Evolutionary conservation across 768 basidiomycete species (phyloP), one percentile per base, ranked within the genome.

Genomic region (Collybia sordida): DNA sequence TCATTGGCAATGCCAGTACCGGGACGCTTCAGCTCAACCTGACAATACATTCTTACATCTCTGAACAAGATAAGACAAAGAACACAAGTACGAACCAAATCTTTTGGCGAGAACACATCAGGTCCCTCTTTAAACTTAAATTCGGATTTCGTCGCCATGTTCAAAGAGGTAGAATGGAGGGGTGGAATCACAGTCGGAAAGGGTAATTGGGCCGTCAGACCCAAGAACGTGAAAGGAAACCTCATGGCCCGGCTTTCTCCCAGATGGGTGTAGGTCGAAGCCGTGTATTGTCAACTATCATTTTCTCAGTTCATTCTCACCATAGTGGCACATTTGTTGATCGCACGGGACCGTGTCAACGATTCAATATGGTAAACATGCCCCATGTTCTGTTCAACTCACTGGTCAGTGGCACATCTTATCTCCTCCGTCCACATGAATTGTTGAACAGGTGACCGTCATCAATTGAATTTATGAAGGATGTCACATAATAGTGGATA

Each of bases 21-120:
- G 4, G 91, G 86, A 47, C 91, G 75, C 9, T 79, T 80, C 36
- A 93, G 75, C 62, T 80, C 64, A 43, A 91, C 59, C 74, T 77
- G 49, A 1, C 34, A 21, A 22, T 27, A 9, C 49, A 36, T 18
- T 45, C 9, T 49, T 28, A 15, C 38, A n/a, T 21, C 11, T 9
- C 25, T 11, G 25, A 39, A 23, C 31, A 18, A 28, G 27, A 34
- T 9, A 9, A 15, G 36, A 35, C 17, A 3, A 6, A 21, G 17
- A 12, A 34, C 6, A 39, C 14, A 21, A 27, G 25, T 34, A 55
- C 60, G 28, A 39, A 75, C 76, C 62, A 93, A 70, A 60, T 90
- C 79, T 64, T 80, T 77, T 0, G 90, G 91, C 4, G 85, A 77
- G 66, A 93, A 84, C 37, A 84, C 67, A 57, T 82, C 78, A 3